Conservation (phyloP, 2,329 filamentous ascomycete genomes). For the Trichophyton mentagrophytes region DNA sequence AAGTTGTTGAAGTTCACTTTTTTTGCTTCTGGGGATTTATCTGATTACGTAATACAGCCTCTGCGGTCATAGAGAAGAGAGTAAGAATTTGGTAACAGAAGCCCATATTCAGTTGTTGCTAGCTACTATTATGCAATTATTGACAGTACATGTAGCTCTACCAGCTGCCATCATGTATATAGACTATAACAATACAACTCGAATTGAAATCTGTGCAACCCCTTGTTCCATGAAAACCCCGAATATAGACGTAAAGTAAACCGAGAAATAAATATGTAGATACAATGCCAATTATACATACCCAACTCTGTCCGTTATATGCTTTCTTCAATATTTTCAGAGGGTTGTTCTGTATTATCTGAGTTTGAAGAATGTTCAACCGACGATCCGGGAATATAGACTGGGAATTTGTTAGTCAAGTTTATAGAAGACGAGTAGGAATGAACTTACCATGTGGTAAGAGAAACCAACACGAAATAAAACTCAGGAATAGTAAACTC, state of each 20-base stretch:
- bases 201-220: neutral
- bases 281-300: neutral
- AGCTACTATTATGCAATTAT: too few relatives aligned
- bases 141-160: too few relatives aligned
- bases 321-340: neutral
- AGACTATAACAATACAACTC: too few relatives aligned
- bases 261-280: neutral
- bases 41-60: neutral
- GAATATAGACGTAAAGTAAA: too few relatives aligned
- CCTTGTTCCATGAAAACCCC: too few relatives aligned
- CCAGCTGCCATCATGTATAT: too few relatives aligned
- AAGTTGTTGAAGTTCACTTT: neutral
- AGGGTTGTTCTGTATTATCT: neutral
- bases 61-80: too few relatives aligned
- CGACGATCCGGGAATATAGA: neutral
- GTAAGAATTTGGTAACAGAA: too few relatives aligned
- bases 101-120: too few relatives aligned
- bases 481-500: constrained; percentile 51
- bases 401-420: neutral
- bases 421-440: neutral
- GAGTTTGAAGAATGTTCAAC: neutral
- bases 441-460: constrained; percentile 57
- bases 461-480: constrained; percentile 57
- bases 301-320: neutral
- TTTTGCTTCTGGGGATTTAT: neutral